Percentiles rank a stretch among this genome's conserved stretches.
phyloP scores from a whole-genome alignment of 805 yeast genomes.

The Wickerhamiella lipophila region DNA sequence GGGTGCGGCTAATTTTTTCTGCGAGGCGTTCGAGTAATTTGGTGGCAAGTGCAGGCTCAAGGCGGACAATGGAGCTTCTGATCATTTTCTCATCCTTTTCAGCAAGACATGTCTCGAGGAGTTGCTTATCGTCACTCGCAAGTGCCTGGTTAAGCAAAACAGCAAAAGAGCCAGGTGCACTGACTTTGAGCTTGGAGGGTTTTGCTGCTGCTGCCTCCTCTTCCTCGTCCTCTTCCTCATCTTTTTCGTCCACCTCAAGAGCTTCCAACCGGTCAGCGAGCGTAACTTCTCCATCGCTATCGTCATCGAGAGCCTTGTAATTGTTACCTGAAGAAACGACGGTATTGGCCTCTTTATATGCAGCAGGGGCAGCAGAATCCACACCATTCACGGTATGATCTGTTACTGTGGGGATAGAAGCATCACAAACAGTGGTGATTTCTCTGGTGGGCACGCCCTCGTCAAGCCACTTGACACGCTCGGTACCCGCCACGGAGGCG shows the following conservation, averaged over 20 bases:
- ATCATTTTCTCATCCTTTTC: conserved; percentile 41
- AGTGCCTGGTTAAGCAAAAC: conserved; percentile 81
- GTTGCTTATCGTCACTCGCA: conserved; percentile 69
- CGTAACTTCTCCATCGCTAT: conserved; percentile 31
- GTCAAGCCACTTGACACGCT: conserved; percentile 25
- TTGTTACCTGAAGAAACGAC: conserved; percentile 29
- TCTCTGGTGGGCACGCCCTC: conserved; percentile 15
- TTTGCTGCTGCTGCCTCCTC: conserved; percentile 16
- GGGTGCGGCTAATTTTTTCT: conserved; percentile 39
- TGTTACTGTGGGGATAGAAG: conserved; percentile 20
- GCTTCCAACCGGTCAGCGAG: conserved; percentile 33
- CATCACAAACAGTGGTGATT: conserved; percentile 13
- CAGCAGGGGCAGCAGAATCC: conserved; percentile 36
- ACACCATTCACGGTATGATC: conserved; percentile 21
- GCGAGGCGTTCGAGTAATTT: conserved; percentile 37
- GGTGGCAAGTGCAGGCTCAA: conserved; percentile 36
- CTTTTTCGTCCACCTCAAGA: conserved; percentile 21
- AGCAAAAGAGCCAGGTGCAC: conserved; percentile 57
- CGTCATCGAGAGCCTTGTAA: conserved; percentile 24
- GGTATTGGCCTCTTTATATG: conserved; percentile 28
- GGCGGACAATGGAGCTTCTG: conserved; percentile 41
- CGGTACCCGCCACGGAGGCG: conserved; percentile 23
- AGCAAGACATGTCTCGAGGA: conserved; percentile 69
- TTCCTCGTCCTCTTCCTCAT: conserved; percentile 14
- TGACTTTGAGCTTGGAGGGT: conserved; percentile 14